Conservation (phyloP, 1,139 yeast species). For the Protomyces macrosporus region DNA sequence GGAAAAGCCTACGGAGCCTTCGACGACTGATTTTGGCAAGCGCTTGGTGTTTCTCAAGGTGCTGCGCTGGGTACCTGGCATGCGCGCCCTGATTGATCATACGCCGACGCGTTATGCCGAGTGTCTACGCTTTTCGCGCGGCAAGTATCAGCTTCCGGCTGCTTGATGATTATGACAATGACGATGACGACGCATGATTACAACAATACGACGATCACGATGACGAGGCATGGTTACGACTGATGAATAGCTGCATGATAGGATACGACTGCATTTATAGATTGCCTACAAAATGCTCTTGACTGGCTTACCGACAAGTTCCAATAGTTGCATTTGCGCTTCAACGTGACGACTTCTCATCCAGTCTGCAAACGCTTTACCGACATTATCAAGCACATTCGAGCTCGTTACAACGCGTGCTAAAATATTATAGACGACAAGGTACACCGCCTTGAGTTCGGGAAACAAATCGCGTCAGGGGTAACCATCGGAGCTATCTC, state of each 20-base stretch:
- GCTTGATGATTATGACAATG: no score
- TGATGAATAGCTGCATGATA: background rate
- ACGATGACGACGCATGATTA: no score
- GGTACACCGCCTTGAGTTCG: constrained; percentile 32
- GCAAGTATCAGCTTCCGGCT: background rate
- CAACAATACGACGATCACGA: no score
- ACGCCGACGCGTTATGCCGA: background rate
- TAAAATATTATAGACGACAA: constrained; percentile 33
- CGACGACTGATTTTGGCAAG: background rate
- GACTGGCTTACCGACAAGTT: background rate
- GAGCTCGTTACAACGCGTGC: constrained; percentile 33
- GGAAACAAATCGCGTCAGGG: constrained; percentile 33
- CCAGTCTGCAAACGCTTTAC: constrained; percentile 33
- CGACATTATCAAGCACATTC: constrained; percentile 31
- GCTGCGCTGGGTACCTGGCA: background rate
- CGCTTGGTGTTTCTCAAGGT: background rate
- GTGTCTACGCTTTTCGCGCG: background rate
- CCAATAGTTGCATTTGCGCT: background rate
- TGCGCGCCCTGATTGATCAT: background rate
- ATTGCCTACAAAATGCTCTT: background rate
- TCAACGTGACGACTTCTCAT: constrained; percentile 24
- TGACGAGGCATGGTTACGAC: background rate
- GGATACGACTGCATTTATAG: background rate
- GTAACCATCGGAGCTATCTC: no score
- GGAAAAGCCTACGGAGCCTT: background rate